A percentile compares a stretch with the other conserved stretches of the same genome.
phyloP scores from a whole-genome alignment of 73 alveolate species.

The Tetrahymena borealis region DNA sequence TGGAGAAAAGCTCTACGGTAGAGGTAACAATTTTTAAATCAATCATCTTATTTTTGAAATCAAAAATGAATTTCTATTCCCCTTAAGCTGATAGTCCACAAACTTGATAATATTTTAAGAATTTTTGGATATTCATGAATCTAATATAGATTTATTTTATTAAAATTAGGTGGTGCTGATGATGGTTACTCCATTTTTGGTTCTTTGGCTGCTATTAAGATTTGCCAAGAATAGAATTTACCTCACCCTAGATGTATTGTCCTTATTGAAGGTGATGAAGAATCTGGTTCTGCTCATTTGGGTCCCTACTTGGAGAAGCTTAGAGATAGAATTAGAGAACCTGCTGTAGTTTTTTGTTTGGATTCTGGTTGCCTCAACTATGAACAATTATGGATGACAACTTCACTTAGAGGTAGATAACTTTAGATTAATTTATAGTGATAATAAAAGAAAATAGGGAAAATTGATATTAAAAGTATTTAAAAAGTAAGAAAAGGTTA shows the following conservation, averaged over 20 bases:
- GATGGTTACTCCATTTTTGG: conserved; percentile 88
- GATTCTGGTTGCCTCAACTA: conserved; percentile 87
- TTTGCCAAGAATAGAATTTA: conserved; percentile 53
- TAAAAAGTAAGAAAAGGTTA: background rate
- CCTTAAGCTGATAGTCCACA: too few relatives aligned
- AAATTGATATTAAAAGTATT: background rate
- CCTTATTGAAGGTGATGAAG: conserved; percentile 91
- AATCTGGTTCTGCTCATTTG: conserved; percentile 80
- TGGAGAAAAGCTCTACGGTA: conserved; percentile 67
- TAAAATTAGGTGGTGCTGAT: conserved; percentile 88
- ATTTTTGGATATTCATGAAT: too few relatives aligned
- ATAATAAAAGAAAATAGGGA: background rate
- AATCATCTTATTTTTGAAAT: too few relatives aligned
- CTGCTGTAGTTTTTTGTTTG: conserved; percentile 74
- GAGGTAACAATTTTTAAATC: too few relatives aligned
- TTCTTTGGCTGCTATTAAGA: conserved; percentile 71
- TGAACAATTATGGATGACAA: conserved; percentile 78
- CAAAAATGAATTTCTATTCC: too few relatives aligned
- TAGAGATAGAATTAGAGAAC: conserved; percentile 56
- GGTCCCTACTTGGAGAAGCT: conserved; percentile 59
- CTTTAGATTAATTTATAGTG: background rate
- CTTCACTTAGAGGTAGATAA: conserved; percentile 79
- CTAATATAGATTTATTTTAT: background rate
- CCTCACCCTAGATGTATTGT: conserved; percentile 81
- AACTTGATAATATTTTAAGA: too few relatives aligned